Conservation (phyloP, 2,329 filamentous ascomycete species). For the Chalara sp. region DNA sequence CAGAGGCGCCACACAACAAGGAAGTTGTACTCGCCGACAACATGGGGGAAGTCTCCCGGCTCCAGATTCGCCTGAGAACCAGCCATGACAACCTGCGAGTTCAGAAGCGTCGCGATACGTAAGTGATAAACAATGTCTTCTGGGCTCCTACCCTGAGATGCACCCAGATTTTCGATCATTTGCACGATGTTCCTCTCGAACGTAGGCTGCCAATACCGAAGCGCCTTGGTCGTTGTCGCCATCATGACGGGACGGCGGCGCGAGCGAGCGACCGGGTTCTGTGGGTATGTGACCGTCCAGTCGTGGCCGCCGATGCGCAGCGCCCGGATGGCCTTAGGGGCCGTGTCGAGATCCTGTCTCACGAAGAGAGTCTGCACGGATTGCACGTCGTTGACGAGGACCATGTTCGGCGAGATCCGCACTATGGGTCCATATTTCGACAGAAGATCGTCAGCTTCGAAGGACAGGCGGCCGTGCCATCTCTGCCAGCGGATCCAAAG, state of each 20-base stretch:
- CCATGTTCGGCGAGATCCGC: constrained; percentile 4
- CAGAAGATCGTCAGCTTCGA: constrained; percentile 6
- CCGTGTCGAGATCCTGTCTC: constrained; percentile 6
- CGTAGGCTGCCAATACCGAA: constrained; percentile 4
- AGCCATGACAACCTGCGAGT: constrained; percentile 7
- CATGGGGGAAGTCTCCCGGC: constrained; percentile 4
- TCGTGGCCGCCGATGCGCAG: constrained; percentile 8
- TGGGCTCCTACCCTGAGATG: neutral
- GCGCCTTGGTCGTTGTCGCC: constrained; percentile 6
- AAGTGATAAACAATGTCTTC: constrained; percentile 8
- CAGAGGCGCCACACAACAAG: constrained; percentile 11
- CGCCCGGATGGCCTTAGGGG: constrained; percentile 6
- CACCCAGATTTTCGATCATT: constrained; percentile 2
- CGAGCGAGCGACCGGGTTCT: constrained; percentile 5
- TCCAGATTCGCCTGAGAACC: constrained; percentile 4
- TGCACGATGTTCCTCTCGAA: constrained; percentile 5
- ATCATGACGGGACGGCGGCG: constrained; percentile 8
- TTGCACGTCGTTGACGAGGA: constrained; percentile 6
- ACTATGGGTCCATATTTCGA: constrained; percentile 6
- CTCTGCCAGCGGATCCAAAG: constrained; percentile 9
- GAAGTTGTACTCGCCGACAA: constrained; percentile 10
- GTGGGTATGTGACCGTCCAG: constrained; percentile 10
- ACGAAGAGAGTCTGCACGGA: neutral
- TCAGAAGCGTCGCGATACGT: constrained; percentile 6
- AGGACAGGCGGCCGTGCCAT: constrained; percentile 7